Base-by-base conservation (phyloP, 179 eudicot genomes). In the Camellia oleifera region DNA sequence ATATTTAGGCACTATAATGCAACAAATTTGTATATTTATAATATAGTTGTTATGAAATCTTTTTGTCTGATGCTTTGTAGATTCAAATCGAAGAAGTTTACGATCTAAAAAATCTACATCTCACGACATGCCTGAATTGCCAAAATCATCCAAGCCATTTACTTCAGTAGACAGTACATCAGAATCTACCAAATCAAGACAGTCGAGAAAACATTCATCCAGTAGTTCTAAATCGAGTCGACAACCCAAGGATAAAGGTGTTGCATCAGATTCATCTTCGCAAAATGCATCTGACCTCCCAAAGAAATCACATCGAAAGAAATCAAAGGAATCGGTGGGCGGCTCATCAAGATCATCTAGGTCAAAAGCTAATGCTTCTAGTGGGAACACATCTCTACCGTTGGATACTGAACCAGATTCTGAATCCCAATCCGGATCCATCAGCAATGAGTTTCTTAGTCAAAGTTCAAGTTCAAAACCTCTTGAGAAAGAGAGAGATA, bases 221-320 rank as follows among this genome's bases (percentile, higher is more conserved):
- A 76, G 69, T 61, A 58, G 84, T 18, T 79, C 83, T 2, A 69
- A 63, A 74, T 45, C 46, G 44, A 82, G 18, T 82, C 84, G 81
- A 40, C 60, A 62, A 46, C 65, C 40, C 3, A 76, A 81, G 26
- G 83, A 65, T 52, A 32, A 62, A 53, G 67, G 23, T 56, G 78
- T 42, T 40, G 86, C 26, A 5, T 78, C 81, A 0, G 91, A 84
- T 17, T 80, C 90, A 8, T 72, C 71, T 7, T 73, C 86, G 7
- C 13, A 74, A 7, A 32, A 50, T 68, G 81, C 42, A 54, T 86
- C 93, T 0, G 85, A 83, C 60, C 81, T 83, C 62, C 90, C 90
- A 2, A 93, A 93, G 80, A 93, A 91, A 76, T 77, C 91, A 2
- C 84, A 88, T 2, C 81, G 90, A 74, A 94, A 89, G 81, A 88